Evolutionary conservation across 345 rosid species (phyloP), one percentile per base, ranked within the genome.

Genomic region (Populus simonii): DNA sequence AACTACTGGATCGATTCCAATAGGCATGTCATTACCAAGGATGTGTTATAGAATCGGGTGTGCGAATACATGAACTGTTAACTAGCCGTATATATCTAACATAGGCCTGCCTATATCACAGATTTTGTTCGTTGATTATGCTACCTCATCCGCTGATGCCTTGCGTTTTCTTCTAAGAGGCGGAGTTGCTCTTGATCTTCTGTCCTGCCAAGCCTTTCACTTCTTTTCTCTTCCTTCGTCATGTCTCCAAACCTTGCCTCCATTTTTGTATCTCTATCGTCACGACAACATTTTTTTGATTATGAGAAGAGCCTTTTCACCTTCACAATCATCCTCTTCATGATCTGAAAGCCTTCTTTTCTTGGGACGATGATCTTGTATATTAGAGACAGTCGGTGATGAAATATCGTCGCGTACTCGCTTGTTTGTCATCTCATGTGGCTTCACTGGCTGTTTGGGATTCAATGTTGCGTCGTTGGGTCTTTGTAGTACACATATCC

Each of bases 181-280:
- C 78, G 70, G 9, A 85, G 87, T 75, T 89, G 89, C 51, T 86
- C 88, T 75, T 83, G 88, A 49, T 92, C 97, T 81, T 93, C 94
- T 78, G 85, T 43, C 69, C 80, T 83, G 4, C 93, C 96, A 9
- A 94, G 83, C 76, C 76, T 85, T 41, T 88, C 92, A 84, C 97
- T 93, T 83, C 87, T 70, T 74, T 73, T 85, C 82, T 93, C 98
- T 80, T 95, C 94, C 81, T 51, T 81, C 87, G 80, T 71, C 25
- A 92, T 92, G 73, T 91, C 97, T 0, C 87, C 94, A 41, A 78
- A 93, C 74, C 81, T 86, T 23, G 97, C 92, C 84, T 92, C 99
- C 98, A 92, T 93, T 84, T 86, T 81, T 51, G 84, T 74, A 79
- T 85, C 92, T 61, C 87, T 90, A 78, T 84, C 93, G 53, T 87